Evolutionary conservation across 2,329 filamentous ascomycete genomes (phyloP), one percentile per base, ranked within the genome.

Genomic region (Colletotrichum trifolii): DNA sequence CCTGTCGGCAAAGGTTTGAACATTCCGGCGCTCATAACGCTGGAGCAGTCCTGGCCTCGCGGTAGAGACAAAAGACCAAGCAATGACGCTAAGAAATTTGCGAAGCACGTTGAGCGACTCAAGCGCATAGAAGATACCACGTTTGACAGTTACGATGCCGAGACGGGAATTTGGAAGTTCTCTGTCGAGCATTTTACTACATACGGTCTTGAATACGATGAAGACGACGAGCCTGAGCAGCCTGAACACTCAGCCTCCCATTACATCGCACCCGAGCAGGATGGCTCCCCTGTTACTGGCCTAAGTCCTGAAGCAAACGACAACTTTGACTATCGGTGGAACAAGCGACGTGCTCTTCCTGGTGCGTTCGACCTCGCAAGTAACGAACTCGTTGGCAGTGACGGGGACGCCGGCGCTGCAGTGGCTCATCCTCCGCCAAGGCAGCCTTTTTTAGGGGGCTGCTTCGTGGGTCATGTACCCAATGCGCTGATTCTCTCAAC

Each of bases 171-270:
- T 50, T 99, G 96, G 96, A 87, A 87, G 12, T 99, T 99, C 81
- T 89, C 84, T 9, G 96, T 99, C n/a, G 89, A 95, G 73, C 96
- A 99, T 77, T 99, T 96, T 77, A 98, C 95, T 1, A 97, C 94
- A 1, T 99, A 99, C 74, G 94, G 92, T 45, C 84, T 98, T 58
- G 91, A 95, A 68, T 93, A 92, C 45, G 92, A 94, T 48, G 90
- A 93, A 35, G 84, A 90, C 50, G 83, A 83, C 8, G 87, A 87
- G 71, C 82, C 83, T 67, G 78, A 64, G n/a, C 50, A 61, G 56
- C 35, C 25, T 17, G 36, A 35, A 9, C n/a, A 46, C 10, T n/a
- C 43, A 6, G n/a, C 43, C 43, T 46, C 15, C n/a, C 17, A 11
- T 11, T 11, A 25, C 40, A 34, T 54, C 57, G 6, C 65, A 67